Evolutionary conservation across 768 basidiomycete genomes (phyloP).

Genomic region (Phaeotremella fagi): DNA sequence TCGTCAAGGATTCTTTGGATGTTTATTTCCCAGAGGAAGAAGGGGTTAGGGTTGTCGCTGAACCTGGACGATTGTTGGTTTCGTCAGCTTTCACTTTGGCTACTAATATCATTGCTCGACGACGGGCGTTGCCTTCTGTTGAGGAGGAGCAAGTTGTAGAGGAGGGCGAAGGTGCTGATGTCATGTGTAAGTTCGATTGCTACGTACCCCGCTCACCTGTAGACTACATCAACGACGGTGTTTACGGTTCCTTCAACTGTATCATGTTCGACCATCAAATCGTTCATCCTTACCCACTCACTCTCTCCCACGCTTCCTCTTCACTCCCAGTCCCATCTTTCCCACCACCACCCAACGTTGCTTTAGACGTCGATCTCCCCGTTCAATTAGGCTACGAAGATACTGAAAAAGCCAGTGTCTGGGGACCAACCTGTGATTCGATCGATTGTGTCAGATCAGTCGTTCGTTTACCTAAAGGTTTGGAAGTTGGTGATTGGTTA

Average conservation of each 20-base stretch:
- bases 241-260: slow-evolving; percentile 67
- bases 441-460: slow-evolving; percentile 78
- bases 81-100: slow-evolving; percentile 85
- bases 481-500: slow-evolving; percentile 94
- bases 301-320: slow-evolving; percentile 40
- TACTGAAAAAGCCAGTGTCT: slow-evolving; percentile 59
- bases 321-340: slow-evolving; percentile 27
- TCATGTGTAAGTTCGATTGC: slow-evolving; percentile 76
- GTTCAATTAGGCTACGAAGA: slow-evolving; percentile 47
- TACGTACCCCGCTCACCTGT: slow-evolving; percentile 6
- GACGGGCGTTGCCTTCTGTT: slow-evolving; percentile 51
- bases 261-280: slow-evolving; percentile 95
- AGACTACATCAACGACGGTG: slow-evolving; percentile 99
- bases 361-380: slow-evolving; percentile 46
- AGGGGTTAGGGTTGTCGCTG: slow-evolving; percentile 78
- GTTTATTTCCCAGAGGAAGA: slow-evolving; percentile 63
- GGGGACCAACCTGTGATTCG: slow-evolving; percentile 98
- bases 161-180: slow-evolving; percentile 53
- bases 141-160: slow-evolving; percentile 46
- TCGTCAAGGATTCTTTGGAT: slow-evolving; percentile 67
- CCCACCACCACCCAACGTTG: slow-evolving; percentile 47
- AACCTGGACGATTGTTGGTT: slow-evolving; percentile 93
- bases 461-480: slow-evolving; percentile 58
- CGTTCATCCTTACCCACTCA: slow-evolving; percentile 67
- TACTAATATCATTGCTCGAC: slow-evolving; percentile 84